A percentile compares a stretch with the other conserved stretches of the same genome.
These are phyloP conservation scores for Rostrohypoxylon terebratum DNA, from an alignment of 495 filamentous ascomycete genomes.

Conservation along the genomic window DNA sequence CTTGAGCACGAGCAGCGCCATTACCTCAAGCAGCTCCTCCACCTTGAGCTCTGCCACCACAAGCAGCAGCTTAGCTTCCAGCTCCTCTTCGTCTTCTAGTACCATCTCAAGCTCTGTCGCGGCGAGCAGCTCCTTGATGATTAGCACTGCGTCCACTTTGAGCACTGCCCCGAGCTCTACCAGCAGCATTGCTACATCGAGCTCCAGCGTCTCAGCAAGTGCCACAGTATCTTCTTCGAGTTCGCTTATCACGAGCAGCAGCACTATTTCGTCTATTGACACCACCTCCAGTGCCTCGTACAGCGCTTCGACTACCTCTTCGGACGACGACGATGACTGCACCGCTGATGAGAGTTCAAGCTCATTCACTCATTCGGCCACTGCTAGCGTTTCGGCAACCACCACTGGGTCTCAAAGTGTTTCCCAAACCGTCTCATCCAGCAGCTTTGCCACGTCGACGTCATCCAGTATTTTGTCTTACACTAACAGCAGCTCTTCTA, in stretches of 20 bases:
- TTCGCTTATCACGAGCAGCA: slow-evolving; percentile 35
- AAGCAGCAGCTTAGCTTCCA: neutral
- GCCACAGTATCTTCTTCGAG: slow-evolving; percentile 26
- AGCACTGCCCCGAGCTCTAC: slow-evolving; percentile 14
- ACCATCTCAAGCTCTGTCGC: neutral
- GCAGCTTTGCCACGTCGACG: slow-evolving; percentile 12
- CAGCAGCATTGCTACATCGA: slow-evolving; percentile 18
- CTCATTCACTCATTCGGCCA: slow-evolving; percentile 31
- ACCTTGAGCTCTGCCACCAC: slow-evolving; percentile 7
- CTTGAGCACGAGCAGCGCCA: neutral
- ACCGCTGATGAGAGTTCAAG: slow-evolving; percentile 25
- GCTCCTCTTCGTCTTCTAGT: neutral
- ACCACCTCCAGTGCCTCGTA: slow-evolving; percentile 36
- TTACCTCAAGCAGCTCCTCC: slow-evolving; percentile 15
- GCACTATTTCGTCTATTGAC: slow-evolving; percentile 21
- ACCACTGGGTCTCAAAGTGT: slow-evolving; percentile 35
- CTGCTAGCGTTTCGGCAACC: slow-evolving; percentile 30
- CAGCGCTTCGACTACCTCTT: slow-evolving; percentile 31
- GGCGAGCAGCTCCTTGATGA: neutral
- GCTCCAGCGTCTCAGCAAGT: slow-evolving; percentile 24
- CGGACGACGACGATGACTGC: slow-evolving; percentile 36
- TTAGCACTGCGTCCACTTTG: neutral
- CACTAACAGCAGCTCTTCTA: slow-evolving; percentile 25
- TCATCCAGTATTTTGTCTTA: slow-evolving; percentile 33
- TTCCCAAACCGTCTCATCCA: slow-evolving; percentile 19